phyloP scores from a whole-genome alignment of 2,329 filamentous ascomycete species.

The Ophiosphaerella korrae region DNA sequence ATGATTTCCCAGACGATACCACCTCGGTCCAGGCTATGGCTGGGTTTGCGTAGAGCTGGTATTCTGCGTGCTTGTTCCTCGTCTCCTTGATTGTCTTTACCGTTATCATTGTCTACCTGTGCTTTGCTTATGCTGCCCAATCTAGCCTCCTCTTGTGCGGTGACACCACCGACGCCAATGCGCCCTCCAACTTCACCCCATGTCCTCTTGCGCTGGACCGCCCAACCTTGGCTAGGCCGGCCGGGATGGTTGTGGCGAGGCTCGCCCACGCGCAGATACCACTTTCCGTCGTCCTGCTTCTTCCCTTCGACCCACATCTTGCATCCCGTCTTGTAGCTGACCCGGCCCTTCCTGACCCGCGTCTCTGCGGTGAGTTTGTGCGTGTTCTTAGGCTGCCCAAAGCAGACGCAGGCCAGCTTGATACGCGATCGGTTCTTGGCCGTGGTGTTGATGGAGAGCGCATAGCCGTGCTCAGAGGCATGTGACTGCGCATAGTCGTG shows the following conservation, averaged over 20 bases:
- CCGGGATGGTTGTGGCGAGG: slow-evolving; percentile 39
- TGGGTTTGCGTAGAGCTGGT: slow-evolving; percentile 9
- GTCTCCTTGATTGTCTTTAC: slow-evolving; percentile 3
- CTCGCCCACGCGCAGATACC: slow-evolving; percentile 38
- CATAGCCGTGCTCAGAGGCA: slow-evolving; percentile 42
- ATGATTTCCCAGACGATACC: slow-evolving; percentile 43
- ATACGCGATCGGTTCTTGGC: slow-evolving; percentile 43
- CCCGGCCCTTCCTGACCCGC: slow-evolving; percentile 39
- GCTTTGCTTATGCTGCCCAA: slow-evolving; percentile 10
- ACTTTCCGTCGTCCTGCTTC: slow-evolving; percentile 36
- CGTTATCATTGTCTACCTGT: slow-evolving; percentile 5
- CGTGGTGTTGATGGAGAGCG: slow-evolving; percentile 44
- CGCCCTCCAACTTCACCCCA: slow-evolving; percentile 40
- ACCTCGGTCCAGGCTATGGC: slow-evolving; percentile 34
- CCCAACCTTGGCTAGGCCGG: slow-evolving; percentile 35
- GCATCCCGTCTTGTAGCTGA: slow-evolving; percentile 43
- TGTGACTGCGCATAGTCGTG: slow-evolving; percentile 41
- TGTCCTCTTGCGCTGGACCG: slow-evolving; percentile 40
- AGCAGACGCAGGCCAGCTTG: slow-evolving; percentile 45
- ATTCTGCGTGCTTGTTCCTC: neutral
- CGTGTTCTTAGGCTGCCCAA: slow-evolving; percentile 43
- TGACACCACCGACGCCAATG: slow-evolving; percentile 39
- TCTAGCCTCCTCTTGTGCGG: slow-evolving; percentile 33
- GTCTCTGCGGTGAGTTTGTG: slow-evolving; percentile 45
- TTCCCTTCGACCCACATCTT: slow-evolving; percentile 45